Evolutionary conservation across 1,139 yeast species (phyloP).

Genomic region (Saccharomyces hybrid): DNA sequence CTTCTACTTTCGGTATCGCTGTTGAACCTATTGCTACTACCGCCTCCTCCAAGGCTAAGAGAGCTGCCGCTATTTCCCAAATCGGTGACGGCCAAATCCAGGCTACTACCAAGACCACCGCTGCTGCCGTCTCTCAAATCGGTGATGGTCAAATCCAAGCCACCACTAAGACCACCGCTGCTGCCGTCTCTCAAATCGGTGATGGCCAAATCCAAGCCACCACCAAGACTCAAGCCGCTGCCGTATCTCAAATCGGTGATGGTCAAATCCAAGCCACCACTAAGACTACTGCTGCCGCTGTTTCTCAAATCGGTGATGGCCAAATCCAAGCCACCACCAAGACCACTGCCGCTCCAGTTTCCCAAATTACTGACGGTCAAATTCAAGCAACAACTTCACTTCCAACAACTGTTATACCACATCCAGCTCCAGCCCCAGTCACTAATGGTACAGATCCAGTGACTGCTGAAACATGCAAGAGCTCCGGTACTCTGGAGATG

Average conservation of each 20-base stretch:
- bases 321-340: conserved; percentile 20
- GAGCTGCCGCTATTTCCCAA: conserved; percentile 34
- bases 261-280: conserved; percentile 37
- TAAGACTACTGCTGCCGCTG: background rate
- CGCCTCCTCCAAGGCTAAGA: conserved; percentile 40
- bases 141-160: conserved; percentile 38
- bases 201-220: conserved; percentile 13
- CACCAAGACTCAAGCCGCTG: conserved; percentile 35
- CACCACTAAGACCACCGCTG: background rate
- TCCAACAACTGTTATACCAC: conserved; percentile 73
- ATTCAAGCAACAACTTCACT: conserved; percentile 21
- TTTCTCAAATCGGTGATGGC: conserved; percentile 12
- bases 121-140: conserved; percentile 6
- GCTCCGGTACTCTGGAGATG: conserved; percentile 48
- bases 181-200: conserved; percentile 8
- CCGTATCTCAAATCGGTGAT: conserved; percentile 39
- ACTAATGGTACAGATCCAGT: conserved; percentile 21
- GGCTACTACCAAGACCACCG: background rate
- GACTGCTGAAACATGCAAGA: conserved; percentile 40
- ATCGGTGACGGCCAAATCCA: too few relatives aligned
- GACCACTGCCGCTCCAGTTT: conserved; percentile 23
- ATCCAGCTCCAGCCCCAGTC: conserved; percentile 43
- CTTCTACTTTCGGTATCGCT: conserved; percentile 16
- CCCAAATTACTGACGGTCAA: conserved; percentile 7
- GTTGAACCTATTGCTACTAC: conserved; percentile 11